These are phyloP conservation scores for Globisporangium paroecandrum DNA, from an alignment of 352 stramenopile species.

Conservation along the genomic window DNA sequence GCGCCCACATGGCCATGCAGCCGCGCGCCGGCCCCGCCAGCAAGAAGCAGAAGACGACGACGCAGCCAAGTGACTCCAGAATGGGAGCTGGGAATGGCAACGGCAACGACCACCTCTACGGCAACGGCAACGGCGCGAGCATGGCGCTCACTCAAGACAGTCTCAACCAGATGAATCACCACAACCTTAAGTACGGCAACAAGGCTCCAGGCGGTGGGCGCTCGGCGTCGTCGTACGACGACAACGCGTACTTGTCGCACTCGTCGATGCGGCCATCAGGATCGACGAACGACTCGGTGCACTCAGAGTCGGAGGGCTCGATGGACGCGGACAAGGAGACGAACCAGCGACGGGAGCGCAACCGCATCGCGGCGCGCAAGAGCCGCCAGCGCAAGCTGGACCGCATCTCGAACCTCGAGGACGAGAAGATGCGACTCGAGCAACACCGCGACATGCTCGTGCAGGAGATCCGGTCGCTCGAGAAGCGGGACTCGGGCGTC, in stretches of 20 bases:
- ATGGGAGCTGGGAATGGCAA: not conserved
- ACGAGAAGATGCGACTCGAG: constrained; percentile 85
- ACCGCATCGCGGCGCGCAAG: constrained; percentile 82
- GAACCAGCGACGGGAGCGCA: constrained; percentile 76
- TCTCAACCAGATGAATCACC: constrained; percentile 51
- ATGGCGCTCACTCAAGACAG: constrained; percentile 48
- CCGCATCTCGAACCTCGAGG: constrained; percentile 83
- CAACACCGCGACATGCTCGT: constrained; percentile 85
- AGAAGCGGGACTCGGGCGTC: constrained; percentile 68
- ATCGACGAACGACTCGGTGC: constrained; percentile 64
- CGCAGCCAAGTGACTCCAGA: not conserved
- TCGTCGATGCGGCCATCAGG: constrained; percentile 28
- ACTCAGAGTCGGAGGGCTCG: constrained; percentile 70
- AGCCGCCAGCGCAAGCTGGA: constrained; percentile 82
- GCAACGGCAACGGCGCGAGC: not conserved
- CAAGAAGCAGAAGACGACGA: constrained; percentile 62
- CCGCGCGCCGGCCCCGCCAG: constrained; percentile 31
- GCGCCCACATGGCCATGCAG: constrained; percentile 54
- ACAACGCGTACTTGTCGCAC: constrained; percentile 53
- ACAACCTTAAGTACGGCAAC: constrained; percentile 46
- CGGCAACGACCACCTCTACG: constrained; percentile 2
- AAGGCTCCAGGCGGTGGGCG: constrained; percentile 18
- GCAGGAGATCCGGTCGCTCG: constrained; percentile 79
- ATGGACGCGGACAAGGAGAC: constrained; percentile 60
- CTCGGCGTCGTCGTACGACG: constrained; percentile 48